Conservation (phyloP, 805 yeast genomes). For the Kodamaea laetipori region DNA sequence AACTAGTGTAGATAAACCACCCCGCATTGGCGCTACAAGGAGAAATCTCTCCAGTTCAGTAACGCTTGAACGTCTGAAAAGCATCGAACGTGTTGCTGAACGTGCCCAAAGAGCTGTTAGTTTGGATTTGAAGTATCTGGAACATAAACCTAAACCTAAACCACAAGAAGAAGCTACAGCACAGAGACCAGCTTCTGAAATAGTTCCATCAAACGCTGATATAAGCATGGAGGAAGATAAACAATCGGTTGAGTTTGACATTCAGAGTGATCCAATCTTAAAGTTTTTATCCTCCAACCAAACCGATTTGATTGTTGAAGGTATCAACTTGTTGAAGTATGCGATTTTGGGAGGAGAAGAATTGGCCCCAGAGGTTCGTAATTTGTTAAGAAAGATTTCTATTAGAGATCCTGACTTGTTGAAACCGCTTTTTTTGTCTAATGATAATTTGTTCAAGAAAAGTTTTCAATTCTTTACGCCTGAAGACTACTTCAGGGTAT, state of each 20-base stretch:
- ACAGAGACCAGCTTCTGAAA: neutral
- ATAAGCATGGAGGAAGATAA: constrained; percentile 2
- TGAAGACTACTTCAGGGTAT: constrained; percentile 40
- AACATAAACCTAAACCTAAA: neutral
- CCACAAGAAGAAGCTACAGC: neutral
- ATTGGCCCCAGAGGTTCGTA: constrained; percentile 26
- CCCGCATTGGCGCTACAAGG: constrained; percentile 10
- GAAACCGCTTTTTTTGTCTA: constrained; percentile 32
- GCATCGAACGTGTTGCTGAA: neutral
- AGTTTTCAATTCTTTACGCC: constrained; percentile 26
- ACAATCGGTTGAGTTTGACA: constrained; percentile 18
- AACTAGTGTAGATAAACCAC: neutral
- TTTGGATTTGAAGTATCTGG: constrained; percentile 4
- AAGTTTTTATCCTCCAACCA: constrained; percentile 37
- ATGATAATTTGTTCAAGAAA: constrained; percentile 29
- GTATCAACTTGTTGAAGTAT: constrained; percentile 37
- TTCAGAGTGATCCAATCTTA: constrained; percentile 37
- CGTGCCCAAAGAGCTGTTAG: constrained; percentile 1
- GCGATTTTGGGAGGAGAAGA: constrained; percentile 42
- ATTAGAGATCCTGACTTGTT: constrained; percentile 32
- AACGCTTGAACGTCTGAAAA: constrained; percentile 1
- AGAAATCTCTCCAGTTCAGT: constrained; percentile 1
- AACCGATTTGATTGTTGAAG: constrained; percentile 34
- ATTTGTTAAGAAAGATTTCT: constrained; percentile 30
- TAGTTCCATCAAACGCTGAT: constrained; percentile 1